Percentiles rank a stretch among this genome's conserved stretches.
Conservation (phyloP, 1,284 basidiomycete genomes). For the Ustilago lituana region DNA sequence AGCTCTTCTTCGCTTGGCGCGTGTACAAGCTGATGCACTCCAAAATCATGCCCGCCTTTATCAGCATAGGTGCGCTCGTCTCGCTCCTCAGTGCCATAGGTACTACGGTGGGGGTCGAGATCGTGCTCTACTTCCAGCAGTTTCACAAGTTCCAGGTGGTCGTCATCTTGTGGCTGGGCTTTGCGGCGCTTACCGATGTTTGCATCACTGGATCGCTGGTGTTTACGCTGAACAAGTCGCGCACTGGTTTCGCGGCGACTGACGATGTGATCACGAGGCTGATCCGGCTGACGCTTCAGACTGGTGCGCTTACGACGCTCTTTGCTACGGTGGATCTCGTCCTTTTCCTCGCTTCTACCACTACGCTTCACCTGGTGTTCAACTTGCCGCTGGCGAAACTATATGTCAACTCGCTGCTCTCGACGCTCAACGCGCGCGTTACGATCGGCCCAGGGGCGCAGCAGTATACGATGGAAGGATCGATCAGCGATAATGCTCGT, state of each 20-base stretch:
- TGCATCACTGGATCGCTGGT: constrained; percentile 58
- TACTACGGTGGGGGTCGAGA: constrained; percentile 58
- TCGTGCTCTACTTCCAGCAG: constrained; percentile 44
- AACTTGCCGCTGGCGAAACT: constrained; percentile 63
- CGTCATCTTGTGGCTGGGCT: constrained; percentile 60
- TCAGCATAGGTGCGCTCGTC: constrained; percentile 31
- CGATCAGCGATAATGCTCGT: constrained; percentile 38
- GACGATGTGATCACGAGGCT: constrained; percentile 62
- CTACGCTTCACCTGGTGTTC: constrained; percentile 60
- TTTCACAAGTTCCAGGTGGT: constrained; percentile 63
- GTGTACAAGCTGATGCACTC: constrained; percentile 57
- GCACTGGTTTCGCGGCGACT: constrained; percentile 61
- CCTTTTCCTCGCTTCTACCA: constrained; percentile 55
- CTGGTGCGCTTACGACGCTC: constrained; percentile 55
- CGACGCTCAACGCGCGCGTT: constrained; percentile 62
- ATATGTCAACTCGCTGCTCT: constrained; percentile 63
- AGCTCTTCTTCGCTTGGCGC: constrained; percentile 64
- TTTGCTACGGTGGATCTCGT: constrained; percentile 60
- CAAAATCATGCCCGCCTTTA: constrained; percentile 49
- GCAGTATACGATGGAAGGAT: constrained; percentile 52
- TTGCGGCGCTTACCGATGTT: constrained; percentile 57
- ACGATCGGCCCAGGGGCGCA: constrained; percentile 21
- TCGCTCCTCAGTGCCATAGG: constrained; percentile 56
- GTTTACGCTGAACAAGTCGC: constrained; percentile 56
- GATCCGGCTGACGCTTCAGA: constrained; percentile 61